phyloP scores from a whole-genome alignment of 257 asterid species.

The Agastache rugosa region DNA sequence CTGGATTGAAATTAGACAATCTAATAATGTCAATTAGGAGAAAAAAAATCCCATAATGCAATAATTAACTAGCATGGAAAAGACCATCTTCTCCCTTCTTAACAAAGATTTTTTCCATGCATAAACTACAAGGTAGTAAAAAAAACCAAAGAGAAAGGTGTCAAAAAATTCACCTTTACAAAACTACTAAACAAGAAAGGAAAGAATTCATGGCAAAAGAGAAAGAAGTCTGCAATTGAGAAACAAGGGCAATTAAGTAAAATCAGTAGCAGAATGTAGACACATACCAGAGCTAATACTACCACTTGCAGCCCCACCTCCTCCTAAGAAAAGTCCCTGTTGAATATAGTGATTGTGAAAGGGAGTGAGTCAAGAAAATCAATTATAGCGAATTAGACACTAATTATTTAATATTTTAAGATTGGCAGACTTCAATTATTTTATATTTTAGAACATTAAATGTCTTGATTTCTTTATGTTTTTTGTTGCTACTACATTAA shows the following conservation, averaged over 20 bases:
- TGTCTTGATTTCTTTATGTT: slow-evolving; percentile 16
- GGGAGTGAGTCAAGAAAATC: slow-evolving; percentile 10
- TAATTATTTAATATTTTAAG: neutral
- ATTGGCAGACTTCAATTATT: neutral
- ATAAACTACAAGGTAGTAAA: neutral
- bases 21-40: slow-evolving; percentile 20
- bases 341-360: slow-evolving; percentile 33
- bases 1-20: slow-evolving; percentile 27
- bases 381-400: slow-evolving; percentile 19
- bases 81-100: slow-evolving; percentile 31
- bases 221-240: neutral
- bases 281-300: slow-evolving; percentile 79
- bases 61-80: slow-evolving; percentile 19
- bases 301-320: slow-evolving; percentile 69
- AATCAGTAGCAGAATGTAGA: neutral
- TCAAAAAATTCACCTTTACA: slow-evolving; percentile 5
- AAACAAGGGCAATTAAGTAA: slow-evolving; percentile 35
- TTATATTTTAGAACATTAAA: slow-evolving; percentile 5
- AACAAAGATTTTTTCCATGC: slow-evolving; percentile 14
- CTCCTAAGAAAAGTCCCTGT: slow-evolving; percentile 88
- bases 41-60: neutral
- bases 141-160: slow-evolving; percentile 11
- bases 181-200: slow-evolving; percentile 11
- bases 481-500: slow-evolving; percentile 5
- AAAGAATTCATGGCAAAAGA: neutral